Percentiles rank a stretch among this genome's conserved stretches.
phyloP scores from a whole-genome alignment of 495 filamentous ascomycete species.

The Clavariopsis aquatica region DNA sequence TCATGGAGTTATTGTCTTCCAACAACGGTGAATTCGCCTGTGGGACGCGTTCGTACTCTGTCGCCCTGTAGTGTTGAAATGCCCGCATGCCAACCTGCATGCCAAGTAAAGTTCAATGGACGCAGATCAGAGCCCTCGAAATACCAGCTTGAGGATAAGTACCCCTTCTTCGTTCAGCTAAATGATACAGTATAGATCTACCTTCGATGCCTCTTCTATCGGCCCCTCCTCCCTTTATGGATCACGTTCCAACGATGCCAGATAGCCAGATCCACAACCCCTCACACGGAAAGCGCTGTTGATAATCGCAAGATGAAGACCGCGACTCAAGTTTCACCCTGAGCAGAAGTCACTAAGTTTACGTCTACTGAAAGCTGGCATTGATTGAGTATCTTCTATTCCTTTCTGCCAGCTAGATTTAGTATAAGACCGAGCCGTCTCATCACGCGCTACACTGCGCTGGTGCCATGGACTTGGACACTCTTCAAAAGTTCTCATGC shows the following conservation, averaged over 20 bases:
- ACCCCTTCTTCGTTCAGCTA: neutral
- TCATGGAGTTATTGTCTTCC: neutral
- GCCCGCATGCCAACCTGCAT: neutral
- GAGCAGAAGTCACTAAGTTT: neutral
- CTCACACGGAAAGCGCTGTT: neutral
- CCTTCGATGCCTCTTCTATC: too few species aligned
- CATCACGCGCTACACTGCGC: neutral
- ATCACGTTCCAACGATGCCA: slow-evolving; percentile 1
- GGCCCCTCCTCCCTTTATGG: neutral
- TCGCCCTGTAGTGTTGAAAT: neutral
- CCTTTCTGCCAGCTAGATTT: neutral
- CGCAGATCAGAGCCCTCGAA: neutral
- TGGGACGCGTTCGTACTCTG: neutral
- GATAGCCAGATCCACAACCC: neutral
- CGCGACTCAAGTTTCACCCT: neutral
- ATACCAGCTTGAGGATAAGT: neutral
- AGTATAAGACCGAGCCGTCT: neutral
- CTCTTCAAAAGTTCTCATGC: neutral
- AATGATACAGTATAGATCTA: neutral
- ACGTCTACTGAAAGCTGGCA: neutral
- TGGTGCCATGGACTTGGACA: neutral
- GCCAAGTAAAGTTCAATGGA: neutral
- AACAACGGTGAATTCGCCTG: neutral
- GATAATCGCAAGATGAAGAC: neutral
- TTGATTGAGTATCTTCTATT: neutral